Evolutionary conservation across 768 basidiomycete genomes (phyloP).

Genomic region (Boletus insuetus): DNA sequence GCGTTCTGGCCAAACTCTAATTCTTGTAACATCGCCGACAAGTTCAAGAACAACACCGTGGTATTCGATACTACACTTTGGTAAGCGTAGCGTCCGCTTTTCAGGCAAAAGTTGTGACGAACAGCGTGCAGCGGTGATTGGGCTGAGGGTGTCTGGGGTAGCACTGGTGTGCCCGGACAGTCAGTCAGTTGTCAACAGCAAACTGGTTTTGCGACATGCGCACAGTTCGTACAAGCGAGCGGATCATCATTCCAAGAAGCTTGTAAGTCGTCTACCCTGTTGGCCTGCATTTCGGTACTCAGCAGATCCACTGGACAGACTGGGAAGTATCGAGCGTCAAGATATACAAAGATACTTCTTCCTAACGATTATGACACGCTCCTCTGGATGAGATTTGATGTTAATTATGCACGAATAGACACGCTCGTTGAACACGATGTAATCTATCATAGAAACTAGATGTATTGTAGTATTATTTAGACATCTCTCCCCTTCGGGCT

Average conservation of each 20-base stretch:
- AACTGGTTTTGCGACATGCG: constrained; percentile 81
- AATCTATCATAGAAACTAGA: constrained; percentile 21
- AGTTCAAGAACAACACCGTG: constrained; percentile 71
- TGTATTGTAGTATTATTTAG: constrained; percentile 20
- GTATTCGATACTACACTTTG: constrained; percentile 89
- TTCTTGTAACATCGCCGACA: constrained; percentile 71
- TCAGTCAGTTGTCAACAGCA: constrained; percentile 78
- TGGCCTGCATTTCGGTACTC: constrained; percentile 2
- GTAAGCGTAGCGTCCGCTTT: constrained; percentile 34
- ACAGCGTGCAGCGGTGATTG: constrained; percentile 68
- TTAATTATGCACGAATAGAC: constrained; percentile 5
- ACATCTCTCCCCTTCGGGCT: background rate
- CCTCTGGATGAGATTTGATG: constrained; percentile 4
- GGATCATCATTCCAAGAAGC: constrained; percentile 73
- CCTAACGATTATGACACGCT: constrained; percentile 9
- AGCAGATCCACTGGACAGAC: constrained; percentile 41
- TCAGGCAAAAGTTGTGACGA: constrained; percentile 1
- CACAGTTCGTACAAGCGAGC: constrained; percentile 68
- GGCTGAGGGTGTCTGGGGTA: constrained; percentile 79
- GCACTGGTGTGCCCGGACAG: constrained; percentile 77
- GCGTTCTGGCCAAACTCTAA: constrained; percentile 73
- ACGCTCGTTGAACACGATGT: constrained; percentile 3
- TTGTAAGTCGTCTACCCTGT: constrained; percentile 51
- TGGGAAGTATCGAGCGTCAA: constrained; percentile 80
- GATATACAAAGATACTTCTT: constrained; percentile 55